Percentiles rank a stretch among this genome's conserved stretches.
Evolutionary conservation across 257 asterid species (phyloP).

Genomic region (Solanum commersonii): DNA sequence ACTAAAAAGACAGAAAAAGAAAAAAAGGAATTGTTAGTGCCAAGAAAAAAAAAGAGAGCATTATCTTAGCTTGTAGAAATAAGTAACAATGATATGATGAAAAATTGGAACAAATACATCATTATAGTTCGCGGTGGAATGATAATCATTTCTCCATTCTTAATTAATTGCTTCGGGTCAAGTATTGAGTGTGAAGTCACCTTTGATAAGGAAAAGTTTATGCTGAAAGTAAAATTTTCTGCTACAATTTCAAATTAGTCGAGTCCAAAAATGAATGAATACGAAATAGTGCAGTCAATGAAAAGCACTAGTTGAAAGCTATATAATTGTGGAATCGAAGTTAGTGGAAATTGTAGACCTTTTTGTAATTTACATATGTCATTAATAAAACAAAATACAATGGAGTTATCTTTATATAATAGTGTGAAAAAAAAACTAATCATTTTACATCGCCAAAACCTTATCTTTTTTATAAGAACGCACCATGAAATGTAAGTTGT

Average conservation of each 20-base stretch:
- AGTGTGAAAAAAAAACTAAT: not conserved
- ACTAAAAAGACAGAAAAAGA: not conserved
- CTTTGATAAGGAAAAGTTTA: not conserved
- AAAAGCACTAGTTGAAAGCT: not conserved
- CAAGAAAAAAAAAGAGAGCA: not conserved
- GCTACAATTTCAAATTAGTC: not conserved
- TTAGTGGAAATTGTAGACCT: not conserved
- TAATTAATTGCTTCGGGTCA: not conserved
- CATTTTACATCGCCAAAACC: not conserved
- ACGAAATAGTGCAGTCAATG: not conserved
- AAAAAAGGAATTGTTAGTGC: not conserved
- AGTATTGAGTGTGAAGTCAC: rapidly evolving
- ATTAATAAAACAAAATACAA: not conserved
- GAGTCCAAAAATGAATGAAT: not conserved
- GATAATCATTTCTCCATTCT: not conserved
- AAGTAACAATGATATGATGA: not conserved
- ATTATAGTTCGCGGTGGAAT: not conserved
- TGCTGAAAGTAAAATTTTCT: rapidly evolving
- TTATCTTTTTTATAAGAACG: not conserved
- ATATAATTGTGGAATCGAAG: not conserved
- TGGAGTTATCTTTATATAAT: not conserved
- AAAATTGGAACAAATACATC: not conserved
- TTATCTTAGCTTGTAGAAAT: not conserved
- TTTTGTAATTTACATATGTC: not conserved
- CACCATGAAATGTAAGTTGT: not conserved